Base-by-base conservation (phyloP, 2,329 filamentous ascomycete genomes). In the Cercospora berteroae region DNA sequence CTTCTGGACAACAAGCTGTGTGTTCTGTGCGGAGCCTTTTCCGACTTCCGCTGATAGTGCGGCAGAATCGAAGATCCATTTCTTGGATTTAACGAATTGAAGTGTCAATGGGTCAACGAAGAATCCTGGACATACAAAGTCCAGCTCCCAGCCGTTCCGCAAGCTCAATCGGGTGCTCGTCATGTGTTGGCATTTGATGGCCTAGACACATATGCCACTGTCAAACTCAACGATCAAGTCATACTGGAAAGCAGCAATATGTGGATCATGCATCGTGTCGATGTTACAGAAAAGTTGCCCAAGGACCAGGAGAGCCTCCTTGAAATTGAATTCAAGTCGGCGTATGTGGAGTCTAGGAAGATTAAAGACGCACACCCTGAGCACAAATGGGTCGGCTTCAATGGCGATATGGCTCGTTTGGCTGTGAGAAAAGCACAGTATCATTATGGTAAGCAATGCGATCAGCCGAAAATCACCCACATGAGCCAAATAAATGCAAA, bases 151-250 rank as follows among this genome's bases (percentile, higher is more conserved):
- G 57, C 73, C 1, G 65, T 79, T 16, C 60, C 67, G n/a, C 55
- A 71, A 44, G 65, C 73, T 6, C 70, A 76, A 23, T 68, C 77
- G 44, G 75, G 77, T 31, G 71, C 71, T 7, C 79, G 73, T 25
- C 77, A 81, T 18, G 82, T 86, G 16, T 78, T 90, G 5, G 85
- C 87, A 9, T 89, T 90, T 66, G 83, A 89, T 71, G 88, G 88
- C 0, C 82, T 90, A 1, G 88, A 90, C 73, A 90, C 88, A 0
- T 88, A 88, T 69, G 86, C 87, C 0, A 85, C 81, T 0, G 86
- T 89, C 39, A 80, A 73, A 9, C 80, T 90, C 18, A 88, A 89
- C 71, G 85, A 81, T 9, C 73, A 79, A 0, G 74, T 79, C 27
- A 84, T 90, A 7, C 79, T 89, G 12, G 76, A 82, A 68, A 83